Conservation (phyloP, 805 yeast genomes). For the Myxozyma nipponensis region DNA sequence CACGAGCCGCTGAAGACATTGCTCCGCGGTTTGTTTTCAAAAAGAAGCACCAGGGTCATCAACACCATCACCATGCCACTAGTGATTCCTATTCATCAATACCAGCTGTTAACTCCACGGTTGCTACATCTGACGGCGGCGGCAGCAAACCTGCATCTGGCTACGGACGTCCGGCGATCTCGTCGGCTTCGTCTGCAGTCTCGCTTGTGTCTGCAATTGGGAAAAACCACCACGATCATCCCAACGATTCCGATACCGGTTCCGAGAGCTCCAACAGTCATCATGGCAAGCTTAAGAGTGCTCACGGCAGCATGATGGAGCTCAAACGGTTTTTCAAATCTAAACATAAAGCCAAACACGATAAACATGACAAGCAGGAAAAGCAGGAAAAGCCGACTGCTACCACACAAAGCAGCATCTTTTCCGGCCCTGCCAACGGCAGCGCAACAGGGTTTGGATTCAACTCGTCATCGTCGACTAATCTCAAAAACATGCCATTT, state of each 20-base stretch:
- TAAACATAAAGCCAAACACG: conserved; percentile 28
- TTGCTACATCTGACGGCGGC: conserved; percentile 8
- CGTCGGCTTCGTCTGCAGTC: conserved; percentile 28
- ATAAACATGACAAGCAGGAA: conserved; percentile 28
- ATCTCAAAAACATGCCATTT: conserved; percentile 36
- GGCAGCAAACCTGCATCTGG: not conserved
- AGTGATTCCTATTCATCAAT: conserved; percentile 1
- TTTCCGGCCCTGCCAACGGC: conserved; percentile 11
- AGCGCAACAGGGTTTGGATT: conserved; percentile 7
- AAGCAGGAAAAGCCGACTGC: conserved; percentile 14
- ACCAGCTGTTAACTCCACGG: conserved; percentile 2
- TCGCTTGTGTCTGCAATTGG: conserved; percentile 23
- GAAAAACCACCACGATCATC: conserved; percentile 25
- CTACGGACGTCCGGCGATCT: conserved; percentile 19
- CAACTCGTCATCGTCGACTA: conserved; percentile 22
- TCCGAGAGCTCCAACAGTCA: conserved; percentile 2
- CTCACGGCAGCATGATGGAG: conserved; percentile 37
- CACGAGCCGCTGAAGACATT: conserved; percentile 31
- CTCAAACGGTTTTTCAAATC: conserved; percentile 48
- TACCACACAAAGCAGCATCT: conserved; percentile 5
- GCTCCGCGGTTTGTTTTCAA: conserved; percentile 39
- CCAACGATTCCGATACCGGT: conserved; percentile 11
- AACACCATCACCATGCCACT: conserved; percentile 11
- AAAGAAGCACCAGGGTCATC: conserved; percentile 23
- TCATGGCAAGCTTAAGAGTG: conserved; percentile 20